Conservation (phyloP, 805 yeast species). For the Barnettozyma californica region DNA sequence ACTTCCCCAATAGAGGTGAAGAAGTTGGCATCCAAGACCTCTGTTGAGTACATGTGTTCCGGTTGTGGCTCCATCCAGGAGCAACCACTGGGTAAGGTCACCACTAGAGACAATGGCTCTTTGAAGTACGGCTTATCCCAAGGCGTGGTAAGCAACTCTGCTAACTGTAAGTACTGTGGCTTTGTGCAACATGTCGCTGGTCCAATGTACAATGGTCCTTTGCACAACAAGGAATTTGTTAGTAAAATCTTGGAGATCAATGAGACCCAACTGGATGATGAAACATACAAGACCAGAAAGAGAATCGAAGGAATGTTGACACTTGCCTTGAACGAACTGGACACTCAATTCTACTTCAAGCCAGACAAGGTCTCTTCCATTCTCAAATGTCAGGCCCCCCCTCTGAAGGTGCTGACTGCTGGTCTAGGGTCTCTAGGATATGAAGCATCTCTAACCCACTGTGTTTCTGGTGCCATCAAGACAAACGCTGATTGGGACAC, state of each 20-base stretch:
- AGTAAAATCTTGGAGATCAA: constrained; percentile 55
- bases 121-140: constrained; percentile 58
- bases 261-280: constrained; percentile 40
- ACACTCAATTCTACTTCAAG: constrained; percentile 75
- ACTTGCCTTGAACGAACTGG: constrained; percentile 69
- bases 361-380: constrained; percentile 72
- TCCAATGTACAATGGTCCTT: constrained; percentile 89
- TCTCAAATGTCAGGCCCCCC: constrained; percentile 78
- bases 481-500: constrained; percentile 85
- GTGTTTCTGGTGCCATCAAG: constrained; percentile 77
- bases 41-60: constrained; percentile 75
- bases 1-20: constrained; percentile 81
- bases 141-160: constrained; percentile 52
- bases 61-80: constrained; percentile 74
- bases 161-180: constrained; percentile 66
- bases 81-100: constrained; percentile 70
- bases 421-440: constrained; percentile 85
- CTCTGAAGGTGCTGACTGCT: constrained; percentile 62
- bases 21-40: constrained; percentile 67
- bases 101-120: constrained; percentile 36
- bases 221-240: constrained; percentile 70
- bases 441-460: constrained; percentile 82
- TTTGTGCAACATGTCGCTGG: constrained; percentile 77
- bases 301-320: constrained; percentile 92
- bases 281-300: constrained; percentile 68